Base-by-base conservation (phyloP, 164 flowering plant species). In the Umbilicus rupestris region DNA sequence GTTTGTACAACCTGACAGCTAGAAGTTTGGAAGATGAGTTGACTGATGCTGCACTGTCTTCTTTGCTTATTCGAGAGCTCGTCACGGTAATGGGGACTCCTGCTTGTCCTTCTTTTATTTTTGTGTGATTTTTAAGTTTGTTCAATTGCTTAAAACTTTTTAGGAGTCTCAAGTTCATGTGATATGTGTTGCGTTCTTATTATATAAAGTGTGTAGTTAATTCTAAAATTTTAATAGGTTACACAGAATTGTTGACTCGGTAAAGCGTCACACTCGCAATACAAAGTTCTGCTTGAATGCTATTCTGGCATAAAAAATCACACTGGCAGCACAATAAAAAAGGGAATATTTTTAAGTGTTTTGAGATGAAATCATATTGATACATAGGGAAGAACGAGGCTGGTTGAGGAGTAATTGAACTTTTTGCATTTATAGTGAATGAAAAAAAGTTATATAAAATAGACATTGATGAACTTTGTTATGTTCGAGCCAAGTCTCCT, bases 1-100 rank as follows among this genome's bases (percentile, higher is more conserved):
- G 80, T 57, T 79, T 94, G 73, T 85, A 83, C 69, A 74, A 78
- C 70, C 80, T 91, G 62, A 94, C 99, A 0, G 57, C 69, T 3
- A 67, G 76, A 39, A 81, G 86, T 46, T 75, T 94, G 79, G 75
- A 76, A 10, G 89, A 83, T 66, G 89, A 89, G 70, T 65, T 94
- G 72, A 63, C 71, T 66, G 86, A 79, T 62, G 79, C 81, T 29
- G 78, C 83, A 16, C 69, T 94, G 60, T 84, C 92, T 67, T 80
- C 85, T 8, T 50, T 74, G 44, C 78, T 91, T 44, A 85, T 87
- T 44, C 69, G 84, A 17, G 99, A 94, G 74, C 97, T 94, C 55
- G 80, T 87, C 67, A 94, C 96, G 42, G 98, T 92, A 79, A 81
- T 80, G 46, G 10, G 1, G 26, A 35, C n/a, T 29, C 7, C 41